These are phyloP conservation scores for Yarrowia sp. DNA, from an alignment of 805 yeast genomes.

Conservation along the genomic window DNA sequence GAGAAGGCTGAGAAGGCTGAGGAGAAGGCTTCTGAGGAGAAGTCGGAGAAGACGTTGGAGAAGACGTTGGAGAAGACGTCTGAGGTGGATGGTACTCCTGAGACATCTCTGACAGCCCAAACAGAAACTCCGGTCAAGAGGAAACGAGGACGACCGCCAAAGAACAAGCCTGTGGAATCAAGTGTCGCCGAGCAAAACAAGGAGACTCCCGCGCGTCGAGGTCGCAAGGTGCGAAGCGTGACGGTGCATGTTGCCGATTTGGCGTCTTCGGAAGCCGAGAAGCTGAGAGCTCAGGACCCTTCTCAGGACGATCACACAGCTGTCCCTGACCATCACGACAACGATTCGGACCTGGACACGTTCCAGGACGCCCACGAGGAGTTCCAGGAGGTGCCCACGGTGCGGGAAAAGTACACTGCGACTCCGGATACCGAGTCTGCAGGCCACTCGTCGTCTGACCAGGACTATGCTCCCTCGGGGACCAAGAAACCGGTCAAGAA, in stretches of 20 bases:
- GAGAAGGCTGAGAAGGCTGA: too few species aligned
- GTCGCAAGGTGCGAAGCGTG: not conserved
- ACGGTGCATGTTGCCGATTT: too few species aligned
- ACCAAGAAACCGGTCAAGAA: not conserved
- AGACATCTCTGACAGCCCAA: too few species aligned
- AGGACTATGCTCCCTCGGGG: conserved; percentile 12
- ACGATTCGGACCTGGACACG: conserved; percentile 7
- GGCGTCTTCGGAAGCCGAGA: too few species aligned
- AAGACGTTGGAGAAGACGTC: too few species aligned
- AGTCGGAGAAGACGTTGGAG: too few species aligned
- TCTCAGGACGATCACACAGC: not conserved
- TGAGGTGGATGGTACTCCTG: too few species aligned
- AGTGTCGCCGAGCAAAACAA: not conserved
- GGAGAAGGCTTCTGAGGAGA: too few species aligned
- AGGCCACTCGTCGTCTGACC: not conserved
- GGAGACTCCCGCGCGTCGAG: not conserved
- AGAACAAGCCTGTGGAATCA: not conserved
- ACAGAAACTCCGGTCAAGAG: not conserved
- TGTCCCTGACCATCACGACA: not conserved
- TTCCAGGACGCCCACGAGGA: conserved; percentile 24
- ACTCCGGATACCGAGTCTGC: conserved; percentile 6
- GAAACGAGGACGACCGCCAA: conserved; percentile 4
- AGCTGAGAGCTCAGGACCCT: too few species aligned
- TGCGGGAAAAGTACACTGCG: conserved; percentile 1
- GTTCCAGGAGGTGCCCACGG: not conserved